Evolutionary conservation across 495 filamentous ascomycete species (phyloP), one percentile per base, ranked within the genome.

Genomic region (Lindgomyces ingoldianus): DNA sequence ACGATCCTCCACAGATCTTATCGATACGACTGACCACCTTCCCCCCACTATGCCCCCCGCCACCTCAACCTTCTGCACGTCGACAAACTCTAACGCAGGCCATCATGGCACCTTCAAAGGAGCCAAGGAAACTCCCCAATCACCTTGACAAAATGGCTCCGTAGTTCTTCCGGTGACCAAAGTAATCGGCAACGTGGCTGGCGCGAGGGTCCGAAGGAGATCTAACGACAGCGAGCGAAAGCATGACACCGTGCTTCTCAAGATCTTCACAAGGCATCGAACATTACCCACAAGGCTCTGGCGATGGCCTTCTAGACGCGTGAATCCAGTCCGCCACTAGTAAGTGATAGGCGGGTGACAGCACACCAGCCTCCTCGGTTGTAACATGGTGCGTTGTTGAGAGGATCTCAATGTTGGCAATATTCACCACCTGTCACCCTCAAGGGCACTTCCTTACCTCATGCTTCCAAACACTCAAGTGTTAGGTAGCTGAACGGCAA

Each of bases 1-100:
- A n/a, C 47, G 58, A 61, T 61, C n/a, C 33, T 45, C 46, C 18
- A n/a, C 44, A 62, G 64, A 59, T 56, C 60, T 65, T 65, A 70
- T 64, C 62, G 62, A 60, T 57, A 50, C 39, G 51, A 55, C 53
- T 46, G 27, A 36, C 24, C 10, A 25, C 16, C 16, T 8, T n/a
- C 45, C 22, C 44, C n/a, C 64, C 22, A 26, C 11, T 33, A 36
- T 49, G 3, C 46, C 56, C 55, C 60, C 61, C 60, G 46, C 54
- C 65, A 60, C 61, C 22, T n/a, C 55, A 33, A 41, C 56, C 42
- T 25, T 16, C 44, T 12, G 57, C n/a, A 48, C 46, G 42, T 57
- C 56, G 19, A 21, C 49, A 62, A 65, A 62, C 57, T 57, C 58
- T 64, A 60, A 69, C 41, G n/a, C 3, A 51, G 12, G 36, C 60